Base-by-base conservation (phyloP, 2,329 filamentous ascomycete genomes). In the Elsinoe fawcettii region DNA sequence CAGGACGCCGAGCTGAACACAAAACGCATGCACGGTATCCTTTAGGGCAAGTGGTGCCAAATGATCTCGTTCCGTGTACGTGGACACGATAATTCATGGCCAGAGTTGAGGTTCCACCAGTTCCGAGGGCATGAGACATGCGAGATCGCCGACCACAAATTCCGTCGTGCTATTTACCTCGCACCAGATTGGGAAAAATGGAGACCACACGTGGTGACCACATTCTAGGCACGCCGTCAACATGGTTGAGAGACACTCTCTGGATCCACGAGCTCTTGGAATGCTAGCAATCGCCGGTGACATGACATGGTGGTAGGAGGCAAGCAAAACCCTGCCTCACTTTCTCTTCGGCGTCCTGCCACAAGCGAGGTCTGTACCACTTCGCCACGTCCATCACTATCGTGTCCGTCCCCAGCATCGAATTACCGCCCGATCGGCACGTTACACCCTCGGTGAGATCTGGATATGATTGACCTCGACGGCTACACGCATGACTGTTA, bases 71-170 rank as follows among this genome's bases (percentile, higher is more conserved):
- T 12, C 46, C 46, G 46, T 34, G 25, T 16, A 11, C 16, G 27
- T 32, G 27, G 27, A 20, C 46, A 51, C 46, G 46, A 51, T 51
- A 51, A 51, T 20, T 51, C 20, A 32, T 12, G 25, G 23, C 9
- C 27, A 32, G 25, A 11, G 9, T 32, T 30, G 44, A 16, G 8
- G n/a, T 49, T 49, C 22, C 23, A 30, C 23, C 20, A 12, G 25
- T 16, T n/a, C 44, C 16, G 11, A 44, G 11, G 3, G 7, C 20
- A 20, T 46, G 20, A 14, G n/a, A 34, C 7, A 7, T 49, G 44
- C 27, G 44, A 49, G 44, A 34, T 49, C 44, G 44, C 44, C 44
- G 44, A 49, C 44, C 41, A 44, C 16, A 44, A 23, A 22, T 23
- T 16, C 41, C 22, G 18, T 12, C 41, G 9, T 20, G 9, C 41